These are phyloP conservation scores for Calonectria crousiana DNA, from an alignment of 2,329 filamentous ascomycete species.

Conservation along the genomic window DNA sequence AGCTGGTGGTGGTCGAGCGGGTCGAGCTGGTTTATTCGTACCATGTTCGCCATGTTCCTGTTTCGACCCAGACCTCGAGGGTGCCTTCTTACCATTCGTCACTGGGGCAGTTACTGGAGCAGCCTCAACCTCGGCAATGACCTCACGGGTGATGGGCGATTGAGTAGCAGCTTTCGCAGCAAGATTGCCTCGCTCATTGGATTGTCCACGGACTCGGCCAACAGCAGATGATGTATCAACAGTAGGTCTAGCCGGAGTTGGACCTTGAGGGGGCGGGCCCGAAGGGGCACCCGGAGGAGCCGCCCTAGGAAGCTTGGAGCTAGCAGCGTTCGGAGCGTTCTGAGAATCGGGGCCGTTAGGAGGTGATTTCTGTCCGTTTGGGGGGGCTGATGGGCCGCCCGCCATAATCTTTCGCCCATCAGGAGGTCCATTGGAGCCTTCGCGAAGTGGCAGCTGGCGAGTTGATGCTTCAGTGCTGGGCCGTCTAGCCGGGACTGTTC, in stretches of 20 bases:
- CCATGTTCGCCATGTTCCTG: conserved; percentile 48
- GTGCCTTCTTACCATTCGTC: conserved; percentile 53
- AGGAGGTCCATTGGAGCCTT: conserved; percentile 64
- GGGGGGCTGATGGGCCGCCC: conserved; percentile 41
- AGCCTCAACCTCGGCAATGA: conserved; percentile 60
- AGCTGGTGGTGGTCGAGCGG: conserved; percentile 69
- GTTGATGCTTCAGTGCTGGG: conserved; percentile 56
- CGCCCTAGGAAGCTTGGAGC: conserved; percentile 52
- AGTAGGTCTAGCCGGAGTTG: conserved; percentile 62
- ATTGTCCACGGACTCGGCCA: conserved; percentile 62
- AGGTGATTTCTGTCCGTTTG: conserved; percentile 57
- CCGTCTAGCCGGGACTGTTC: conserved; percentile 54
- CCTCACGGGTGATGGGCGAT: conserved; percentile 55
- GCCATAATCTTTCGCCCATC: conserved; percentile 63
- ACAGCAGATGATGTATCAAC: conserved; percentile 53
- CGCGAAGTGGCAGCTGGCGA: conserved; percentile 59
- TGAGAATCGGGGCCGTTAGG: conserved; percentile 56
- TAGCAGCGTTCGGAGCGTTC: conserved; percentile 48
- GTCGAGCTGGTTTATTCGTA: conserved; percentile 46
- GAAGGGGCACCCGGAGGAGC: conserved; percentile 51
- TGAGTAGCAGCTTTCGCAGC: conserved; percentile 54
- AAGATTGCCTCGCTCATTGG: conserved; percentile 58
- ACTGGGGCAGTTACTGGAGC: conserved; percentile 73
- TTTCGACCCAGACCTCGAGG: conserved; percentile 46
- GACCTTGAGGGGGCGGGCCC: conserved; percentile 68